These are phyloP conservation scores for Suhomyces chickasaworum DNA, from an alignment of 1,139 yeast genomes.

Conservation along the genomic window DNA sequence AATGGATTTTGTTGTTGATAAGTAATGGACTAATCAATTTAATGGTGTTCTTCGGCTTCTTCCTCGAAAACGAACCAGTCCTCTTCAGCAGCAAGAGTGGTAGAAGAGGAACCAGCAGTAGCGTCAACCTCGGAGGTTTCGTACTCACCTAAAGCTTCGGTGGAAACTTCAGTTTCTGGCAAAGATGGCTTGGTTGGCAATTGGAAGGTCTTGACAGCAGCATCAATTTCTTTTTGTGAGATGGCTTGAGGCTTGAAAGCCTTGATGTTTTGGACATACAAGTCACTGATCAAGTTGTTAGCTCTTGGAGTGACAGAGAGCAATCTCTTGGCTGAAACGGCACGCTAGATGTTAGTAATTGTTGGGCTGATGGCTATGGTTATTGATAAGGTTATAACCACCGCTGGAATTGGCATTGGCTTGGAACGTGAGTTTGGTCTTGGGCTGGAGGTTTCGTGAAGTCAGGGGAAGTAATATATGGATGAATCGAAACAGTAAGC, in stretches of 20 bases:
- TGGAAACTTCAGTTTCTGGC: slow-evolving; percentile 74
- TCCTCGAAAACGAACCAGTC: slow-evolving; percentile 87
- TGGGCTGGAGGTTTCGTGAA: not conserved
- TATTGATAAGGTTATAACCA: too few species aligned
- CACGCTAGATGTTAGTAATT: slow-evolving; percentile 26
- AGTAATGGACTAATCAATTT: slow-evolving; percentile 10
- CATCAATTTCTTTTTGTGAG: slow-evolving; percentile 73
- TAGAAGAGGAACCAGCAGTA: slow-evolving; percentile 27
- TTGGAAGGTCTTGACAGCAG: slow-evolving; percentile 78
- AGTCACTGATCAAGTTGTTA: slow-evolving; percentile 74
- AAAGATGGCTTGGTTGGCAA: slow-evolving; percentile 72
- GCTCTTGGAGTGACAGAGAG: slow-evolving; percentile 49
- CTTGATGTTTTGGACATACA: slow-evolving; percentile 85
- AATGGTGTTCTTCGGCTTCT: slow-evolving; percentile 73
- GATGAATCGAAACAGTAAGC: too few species aligned
- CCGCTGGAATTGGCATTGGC: too few species aligned
- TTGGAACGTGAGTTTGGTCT: not conserved
- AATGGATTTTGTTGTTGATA: slow-evolving; percentile 1
- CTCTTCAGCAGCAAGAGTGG: slow-evolving; percentile 52
- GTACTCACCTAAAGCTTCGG: slow-evolving; percentile 75
- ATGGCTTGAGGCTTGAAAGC: slow-evolving; percentile 83
- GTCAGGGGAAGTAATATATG: too few species aligned
- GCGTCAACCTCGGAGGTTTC: slow-evolving; percentile 78
- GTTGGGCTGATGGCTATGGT: not conserved
- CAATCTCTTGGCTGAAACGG: slow-evolving; percentile 42